Evolutionary conservation across 2,329 filamentous ascomycete genomes (phyloP).

Genomic region (Grosmannia huntii): DNA sequence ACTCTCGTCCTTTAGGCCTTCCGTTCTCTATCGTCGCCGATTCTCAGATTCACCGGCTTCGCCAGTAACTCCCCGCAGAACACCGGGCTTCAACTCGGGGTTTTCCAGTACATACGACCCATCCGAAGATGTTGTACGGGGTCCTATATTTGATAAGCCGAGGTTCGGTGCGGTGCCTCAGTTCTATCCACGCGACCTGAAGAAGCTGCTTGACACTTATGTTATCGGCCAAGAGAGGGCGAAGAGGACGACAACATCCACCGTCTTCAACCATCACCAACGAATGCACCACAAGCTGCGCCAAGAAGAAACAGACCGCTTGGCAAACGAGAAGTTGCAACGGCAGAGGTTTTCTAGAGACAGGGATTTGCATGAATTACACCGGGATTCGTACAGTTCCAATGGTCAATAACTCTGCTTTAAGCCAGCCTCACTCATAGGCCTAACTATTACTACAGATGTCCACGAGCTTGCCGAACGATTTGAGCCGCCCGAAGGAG

Average conservation of each 20-base stretch:
- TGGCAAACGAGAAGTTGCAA: conserved; percentile 48
- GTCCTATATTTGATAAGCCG: conserved; percentile 46
- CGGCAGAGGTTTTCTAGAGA: conserved; percentile 61
- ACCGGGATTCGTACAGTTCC: conserved; percentile 54
- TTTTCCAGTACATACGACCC: conserved; percentile 50
- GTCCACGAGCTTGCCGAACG: conserved; percentile 45
- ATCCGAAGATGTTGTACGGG: conserved; percentile 35
- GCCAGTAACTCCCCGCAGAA: conserved; percentile 24
- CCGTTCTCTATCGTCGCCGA: conserved; percentile 6
- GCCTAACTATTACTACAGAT: not conserved
- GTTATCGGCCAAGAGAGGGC: conserved; percentile 92
- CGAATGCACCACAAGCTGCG: conserved; percentile 66
- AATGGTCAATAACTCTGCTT: conserved; percentile 48
- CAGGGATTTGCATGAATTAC: conserved; percentile 40
- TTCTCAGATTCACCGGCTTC: conserved; percentile 19
- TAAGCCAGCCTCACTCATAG: conserved; percentile 21
- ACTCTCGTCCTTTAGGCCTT: not conserved
- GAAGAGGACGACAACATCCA: conserved; percentile 84
- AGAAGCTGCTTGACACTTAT: conserved; percentile 87
- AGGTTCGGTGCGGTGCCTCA: conserved; percentile 48
- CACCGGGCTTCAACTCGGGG: conserved; percentile 40
- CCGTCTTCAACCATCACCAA: conserved; percentile 95
- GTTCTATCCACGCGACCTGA: conserved; percentile 58
- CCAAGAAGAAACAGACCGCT: conserved; percentile 55
- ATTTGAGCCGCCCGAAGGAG: conserved; percentile 19